Base-by-base conservation (phyloP, 805 yeast genomes). In the Saccharomyces paradoxus region DNA sequence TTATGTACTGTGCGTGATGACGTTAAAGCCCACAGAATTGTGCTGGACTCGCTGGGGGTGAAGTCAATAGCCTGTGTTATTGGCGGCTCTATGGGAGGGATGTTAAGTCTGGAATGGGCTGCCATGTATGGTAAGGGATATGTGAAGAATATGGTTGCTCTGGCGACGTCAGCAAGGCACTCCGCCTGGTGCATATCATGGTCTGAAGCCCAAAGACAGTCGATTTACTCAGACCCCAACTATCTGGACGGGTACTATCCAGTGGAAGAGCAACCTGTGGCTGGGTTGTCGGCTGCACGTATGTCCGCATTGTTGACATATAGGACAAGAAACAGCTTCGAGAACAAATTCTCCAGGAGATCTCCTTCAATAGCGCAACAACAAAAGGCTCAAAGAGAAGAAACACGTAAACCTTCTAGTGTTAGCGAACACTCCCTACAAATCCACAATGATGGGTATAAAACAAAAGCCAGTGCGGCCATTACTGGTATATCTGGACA, bases 61-160 rank as follows among this genome's bases (percentile, higher is more conserved):
- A 78, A 77, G 52, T 79, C 83, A 55, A 75, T 92, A 29, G 97
- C 97, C 1, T 80, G 85, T 51, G 95, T 87, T 17, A 81, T 94
- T 55, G 99, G 99, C 44, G 99, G 99, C 0, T 91, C 98, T 27
- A 94, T 94, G 99, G 99, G 99, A 46, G 99, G 99, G 21, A 94
- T 94, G 98, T 74, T 90, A 48, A 89, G 91, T 0, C 74, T 94
- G 62, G 99, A 94, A 69, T 94, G 89, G 80, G 81, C 90, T 2
- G 59, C 63, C 5, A 60, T 61, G 48, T 89, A 80, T 67, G 84
- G 81, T 53, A 86, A 86, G 3, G 79, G 77, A 1, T 94, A 81
- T 66, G 96, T 94, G 32, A 78, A 79, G 56, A 75, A 80, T 46
- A 75, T 87, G 24, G 84, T 92, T 13, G 92, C 97, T 0, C 72